phyloP scores from a whole-genome alignment of 108 stramenopile species.

The Bacterosira constricta region DNA sequence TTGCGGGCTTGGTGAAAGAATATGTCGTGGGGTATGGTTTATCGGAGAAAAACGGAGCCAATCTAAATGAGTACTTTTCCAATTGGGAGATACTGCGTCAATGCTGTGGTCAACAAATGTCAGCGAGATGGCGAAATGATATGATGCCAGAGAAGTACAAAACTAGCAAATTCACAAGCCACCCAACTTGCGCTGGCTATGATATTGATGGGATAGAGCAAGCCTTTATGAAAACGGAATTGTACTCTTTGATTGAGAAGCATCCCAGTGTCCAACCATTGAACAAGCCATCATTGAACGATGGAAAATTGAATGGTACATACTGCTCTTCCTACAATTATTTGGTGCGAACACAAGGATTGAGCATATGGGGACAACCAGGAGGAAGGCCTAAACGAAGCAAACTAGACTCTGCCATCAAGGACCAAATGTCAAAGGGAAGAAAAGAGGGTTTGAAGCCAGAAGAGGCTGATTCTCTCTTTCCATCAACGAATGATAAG shows the following conservation, averaged over 20 bases:
- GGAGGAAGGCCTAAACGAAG: constrained; percentile 31
- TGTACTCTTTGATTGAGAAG: constrained; percentile 18
- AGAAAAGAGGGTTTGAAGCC: constrained; percentile 8
- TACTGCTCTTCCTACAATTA: constrained; percentile 48
- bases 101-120: constrained; percentile 52
- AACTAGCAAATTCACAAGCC: constrained; percentile 2
- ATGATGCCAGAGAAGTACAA: constrained; percentile 39
- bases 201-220: constrained; percentile 40
- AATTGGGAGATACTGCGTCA: constrained; percentile 48
- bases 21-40: constrained; percentile 34
- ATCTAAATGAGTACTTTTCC: constrained; percentile 36
- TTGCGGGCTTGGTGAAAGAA: constrained; percentile 11
- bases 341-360: constrained; percentile 25
- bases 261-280: constrained; percentile 31
- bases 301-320: constrained; percentile 41
- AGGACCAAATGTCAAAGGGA: constrained; percentile 10
- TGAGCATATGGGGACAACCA: constrained; percentile 31
- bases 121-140: constrained; percentile 36
- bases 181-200: constrained; percentile 34
- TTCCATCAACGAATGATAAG: neutral
- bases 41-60: neutral
- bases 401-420: constrained; percentile 25
- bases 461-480: constrained; percentile 9
- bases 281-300: constrained; percentile 38
- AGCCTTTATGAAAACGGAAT: constrained; percentile 21